Conservation (phyloP, 2,329 filamentous ascomycete genomes). For the Cladosporium sp. region DNA sequence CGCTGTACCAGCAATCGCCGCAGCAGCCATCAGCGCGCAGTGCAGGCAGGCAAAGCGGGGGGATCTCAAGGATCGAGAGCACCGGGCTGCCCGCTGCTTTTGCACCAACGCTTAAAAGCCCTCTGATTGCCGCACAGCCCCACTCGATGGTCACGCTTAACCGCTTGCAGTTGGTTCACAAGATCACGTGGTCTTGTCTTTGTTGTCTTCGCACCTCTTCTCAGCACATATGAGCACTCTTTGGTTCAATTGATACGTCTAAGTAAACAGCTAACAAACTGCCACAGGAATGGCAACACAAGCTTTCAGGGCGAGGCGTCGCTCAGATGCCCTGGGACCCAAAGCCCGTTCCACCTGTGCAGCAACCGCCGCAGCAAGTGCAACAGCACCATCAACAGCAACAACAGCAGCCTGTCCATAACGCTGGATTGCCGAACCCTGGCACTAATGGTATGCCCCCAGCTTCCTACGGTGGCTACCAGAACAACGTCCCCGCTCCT, state of each 20-base stretch:
- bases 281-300: constrained; percentile 85
- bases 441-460: constrained; percentile 17
- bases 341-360: constrained; percentile 61
- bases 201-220: background rate
- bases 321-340: constrained; percentile 96
- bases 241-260: background rate
- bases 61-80: constrained; percentile 36
- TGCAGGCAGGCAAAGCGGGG: constrained; percentile 44
- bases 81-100: constrained; percentile 46
- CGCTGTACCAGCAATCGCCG: constrained; percentile 22
- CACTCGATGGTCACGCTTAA: constrained; percentile 32
- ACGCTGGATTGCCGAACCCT: constrained; percentile 22
- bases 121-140: constrained; percentile 20
- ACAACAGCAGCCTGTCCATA: constrained; percentile 31
- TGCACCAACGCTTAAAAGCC: constrained; percentile 48
- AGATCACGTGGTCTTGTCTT: constrained; percentile 20
- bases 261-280: background rate
- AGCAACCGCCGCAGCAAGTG: constrained; percentile 5
- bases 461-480: constrained; percentile 6
- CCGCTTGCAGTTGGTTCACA: constrained; percentile 35
- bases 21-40: constrained; percentile 17
- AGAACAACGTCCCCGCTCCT: constrained; percentile 11
- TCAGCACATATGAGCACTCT: background rate
- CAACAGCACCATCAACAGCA: constrained; percentile 18
- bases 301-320: constrained; percentile 79